Base-by-base conservation (phyloP, 306 rosid genomes). In the Quercus mongolica region DNA sequence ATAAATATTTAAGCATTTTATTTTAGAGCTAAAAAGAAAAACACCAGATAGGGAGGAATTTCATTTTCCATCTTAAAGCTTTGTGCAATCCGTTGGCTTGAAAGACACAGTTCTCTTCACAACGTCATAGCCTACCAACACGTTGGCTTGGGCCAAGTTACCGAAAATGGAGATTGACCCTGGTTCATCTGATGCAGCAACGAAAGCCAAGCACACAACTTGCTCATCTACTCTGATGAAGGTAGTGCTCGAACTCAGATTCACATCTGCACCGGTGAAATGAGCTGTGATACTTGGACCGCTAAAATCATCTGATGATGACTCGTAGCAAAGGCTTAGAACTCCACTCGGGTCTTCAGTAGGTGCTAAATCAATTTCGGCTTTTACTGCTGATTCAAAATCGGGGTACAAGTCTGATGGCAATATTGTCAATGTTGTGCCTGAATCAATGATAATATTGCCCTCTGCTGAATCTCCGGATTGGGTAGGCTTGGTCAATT, bases 91-190 rank as follows among this genome's bases (percentile, higher is more conserved):
- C 0, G 70, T 26, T 0, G 87, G 88, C 79, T 83, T 89, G 72
- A 93, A 91, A 2, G 93, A 85, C 30, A 91, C 79, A 0, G 17
- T 62, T 2, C 49, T 74, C 6, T 61, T 28, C 9, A 25, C 14
- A 1, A 64, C 52, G 56, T 91, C 97, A 71, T 93, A 93, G 0
- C 97, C 98, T 20, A 88, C 84, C 72, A 83, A 46, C 71, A 90
- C 75, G 57, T 85, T 85, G 46, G 30, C 54, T 55, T 93, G 97
- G 0, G 89, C 82, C 23, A 93, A 0, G 35, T 88, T 93, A 0
- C 94, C 97, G 13, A 81, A 88, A 17, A 93, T 86, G 1, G 80
- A 15, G 0, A n/a, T 41, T 41, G 46, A 41, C 46, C 46, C 46
- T 41, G 46, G 46, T 41, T 41, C 46, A 41, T 41, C 46, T 41